Base-by-base conservation (phyloP, 495 filamentous ascomycete species). In the Lichenothelia convexa region DNA sequence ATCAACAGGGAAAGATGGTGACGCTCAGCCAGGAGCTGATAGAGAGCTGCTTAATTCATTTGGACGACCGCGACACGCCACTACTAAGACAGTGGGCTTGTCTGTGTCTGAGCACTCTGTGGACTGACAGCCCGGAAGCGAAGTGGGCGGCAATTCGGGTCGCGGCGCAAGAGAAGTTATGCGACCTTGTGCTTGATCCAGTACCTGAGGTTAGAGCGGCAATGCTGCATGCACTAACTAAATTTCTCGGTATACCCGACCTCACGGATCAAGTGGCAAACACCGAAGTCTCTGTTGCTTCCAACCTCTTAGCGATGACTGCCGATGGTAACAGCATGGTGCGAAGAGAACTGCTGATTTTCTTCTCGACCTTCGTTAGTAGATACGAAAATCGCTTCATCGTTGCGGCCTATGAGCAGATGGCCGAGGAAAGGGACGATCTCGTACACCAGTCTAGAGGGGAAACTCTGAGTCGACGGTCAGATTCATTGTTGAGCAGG, bases 201-300 rank as follows among this genome's bases (percentile, higher is more conserved):
- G 83, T 84, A 27, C 80, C 85, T n/a, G 89, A 99, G 58, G 91
- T 99, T 7, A 72, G 89, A 41, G 80, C 89, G 9, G 83, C 91
- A 13, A 85, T 92, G 68, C 64, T 92, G 18, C 80, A 93, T 51
- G 85, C 91, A 17, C 71, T 94, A 53, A 93, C 81, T 0, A 85
- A 75, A 18, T 94, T 99, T 61, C 57, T 99, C 23, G 85, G 85
- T 21, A 93, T 94, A 36, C 81, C 82, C 0, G 87, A 94, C 47
- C 61, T 93, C 40, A 94, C 89, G 0, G 75, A 86, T 30, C 82
- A 92, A 53, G 80, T 97, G 16, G 78, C 80, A 11, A 70, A 78
- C 40, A 83, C 87, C 30, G 89, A 99, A 56, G 83, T 93, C 54
- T 71, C 72, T 2, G 70, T 95, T 45, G 81, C 89, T 15, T 75